Base-by-base conservation (phyloP, 768 basidiomycete species). In the Tulasnella sp. region DNA sequence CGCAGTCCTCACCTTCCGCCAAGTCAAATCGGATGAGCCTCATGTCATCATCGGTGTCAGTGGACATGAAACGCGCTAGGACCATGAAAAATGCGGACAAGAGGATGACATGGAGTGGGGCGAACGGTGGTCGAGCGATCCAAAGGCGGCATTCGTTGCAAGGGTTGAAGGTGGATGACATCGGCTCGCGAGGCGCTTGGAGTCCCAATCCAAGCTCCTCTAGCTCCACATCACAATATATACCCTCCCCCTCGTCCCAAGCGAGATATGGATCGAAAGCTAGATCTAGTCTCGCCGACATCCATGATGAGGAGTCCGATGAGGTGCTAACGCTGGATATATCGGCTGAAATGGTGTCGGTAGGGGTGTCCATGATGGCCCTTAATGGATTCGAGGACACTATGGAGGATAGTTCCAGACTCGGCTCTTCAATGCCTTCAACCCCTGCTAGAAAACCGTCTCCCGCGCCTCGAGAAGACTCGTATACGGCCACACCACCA, bases 71-170 rank as follows among this genome's bases (percentile, higher is more conserved):
- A 38, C 34, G 34, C 34, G 34, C 34, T 15, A 38, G 15, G 34
- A 38, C 7, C 21, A n/a, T n/a, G 15, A 49, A 48, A 30, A 22
- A 25, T 5, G 25, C n/a, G 24, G 59, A 53, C 11, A 60, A 60
- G 38, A 29, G 59, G 49, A n/a, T 41, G 21, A 60, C 59, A 17
- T 60, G 59, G 59, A 60, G 49, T 42, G 59, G 59, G 30, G 49
- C 49, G 22, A 43, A 38, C 4, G 29, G 46, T 22, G 24, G 43
- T 10, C 34, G 15, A 34, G 31, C 53, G 17, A n/a, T 59, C 25
- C 19, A 25, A n/a, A 8, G 56, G 31, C 24, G 56, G n/a, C n/a
- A n/a, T 29, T 48, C 56, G 8, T 46, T 59, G 15, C 31, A 43
- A 17, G 43, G 43, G 7, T 11, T 43, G 3, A 45, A 55, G 22